These are phyloP conservation scores for Quercus phellos DNA, from an alignment of 331 rosid species.

Conservation along the genomic window DNA sequence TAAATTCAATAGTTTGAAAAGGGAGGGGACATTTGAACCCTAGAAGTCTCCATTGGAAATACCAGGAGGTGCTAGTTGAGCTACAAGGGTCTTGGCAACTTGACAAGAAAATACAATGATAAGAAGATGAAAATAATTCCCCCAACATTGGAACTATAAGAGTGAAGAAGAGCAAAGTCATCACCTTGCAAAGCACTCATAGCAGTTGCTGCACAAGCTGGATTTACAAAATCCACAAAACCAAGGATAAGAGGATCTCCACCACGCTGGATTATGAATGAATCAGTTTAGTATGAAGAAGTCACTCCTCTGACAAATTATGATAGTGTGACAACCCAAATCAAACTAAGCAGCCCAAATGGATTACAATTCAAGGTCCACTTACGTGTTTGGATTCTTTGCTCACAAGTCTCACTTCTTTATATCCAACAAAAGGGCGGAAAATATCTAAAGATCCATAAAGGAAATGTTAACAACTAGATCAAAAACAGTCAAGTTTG, in stretches of 20 bases:
- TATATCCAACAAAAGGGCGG: constrained; percentile 93
- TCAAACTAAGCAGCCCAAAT: constrained; percentile 18
- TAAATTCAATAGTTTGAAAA: too few relatives aligned
- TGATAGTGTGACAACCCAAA: background rate
- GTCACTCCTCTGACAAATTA: constrained; percentile 8
- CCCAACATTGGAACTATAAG: constrained; percentile 13
- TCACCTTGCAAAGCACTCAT: constrained; percentile 91
- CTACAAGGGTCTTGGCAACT: background rate
- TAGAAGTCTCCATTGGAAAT: too few relatives aligned
- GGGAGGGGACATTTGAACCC: too few relatives aligned
- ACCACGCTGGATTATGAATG: constrained; percentile 54
- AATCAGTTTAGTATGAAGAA: constrained; percentile 15
- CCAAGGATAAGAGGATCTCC: constrained; percentile 92
- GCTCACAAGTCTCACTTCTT: constrained; percentile 85
- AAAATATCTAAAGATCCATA: constrained; percentile 55
- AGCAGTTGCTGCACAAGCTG: constrained; percentile 92
- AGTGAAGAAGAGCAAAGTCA: constrained; percentile 9
- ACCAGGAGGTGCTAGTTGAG: too few relatives aligned
- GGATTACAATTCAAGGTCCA: constrained; percentile 4
- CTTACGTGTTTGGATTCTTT: constrained; percentile 85
- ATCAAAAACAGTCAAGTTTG: background rate
- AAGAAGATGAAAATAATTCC: background rate
- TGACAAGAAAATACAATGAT: background rate
- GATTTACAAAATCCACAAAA: constrained; percentile 81
- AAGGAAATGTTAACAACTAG: constrained; percentile 28